These are phyloP conservation scores for Thraustochytrium striatum DNA, from an alignment of 352 stramenopile species.

Conservation along the genomic window DNA sequence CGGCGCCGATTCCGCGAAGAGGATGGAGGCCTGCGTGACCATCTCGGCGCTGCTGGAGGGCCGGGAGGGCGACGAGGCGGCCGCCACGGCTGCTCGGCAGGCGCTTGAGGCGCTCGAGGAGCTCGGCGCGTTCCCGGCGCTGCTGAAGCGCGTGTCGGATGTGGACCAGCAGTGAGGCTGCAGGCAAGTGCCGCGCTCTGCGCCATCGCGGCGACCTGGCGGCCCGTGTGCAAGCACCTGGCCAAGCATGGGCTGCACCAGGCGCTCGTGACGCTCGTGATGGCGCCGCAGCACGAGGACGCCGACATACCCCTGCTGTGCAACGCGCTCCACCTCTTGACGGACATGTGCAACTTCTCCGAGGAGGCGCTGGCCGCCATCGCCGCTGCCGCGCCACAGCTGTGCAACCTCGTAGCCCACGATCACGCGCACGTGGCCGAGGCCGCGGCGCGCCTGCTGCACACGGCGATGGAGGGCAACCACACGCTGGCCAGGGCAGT, in stretches of 20 bases:
- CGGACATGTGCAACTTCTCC: not conserved
- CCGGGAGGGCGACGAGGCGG: not conserved
- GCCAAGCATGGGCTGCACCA: too few species aligned
- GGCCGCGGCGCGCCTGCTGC: not conserved
- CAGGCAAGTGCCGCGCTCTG: not conserved
- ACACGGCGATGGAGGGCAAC: conserved; percentile 12
- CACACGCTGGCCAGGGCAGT: not conserved
- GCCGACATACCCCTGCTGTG: not conserved
- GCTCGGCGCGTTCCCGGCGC: too few species aligned
- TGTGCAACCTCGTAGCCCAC: not conserved
- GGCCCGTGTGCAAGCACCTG: not conserved
- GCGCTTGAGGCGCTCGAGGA: too few species aligned
- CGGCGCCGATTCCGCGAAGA: not conserved
- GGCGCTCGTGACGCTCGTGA: not conserved
- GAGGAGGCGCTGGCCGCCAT: not conserved
- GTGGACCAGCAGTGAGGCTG: not conserved
- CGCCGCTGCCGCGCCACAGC: not conserved
- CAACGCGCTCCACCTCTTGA: conserved; percentile 19
- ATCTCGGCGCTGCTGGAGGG: not conserved
- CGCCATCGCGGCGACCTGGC: not conserved
- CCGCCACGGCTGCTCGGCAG: not conserved
- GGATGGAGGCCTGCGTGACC: not conserved
- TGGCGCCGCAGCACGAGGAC: not conserved
- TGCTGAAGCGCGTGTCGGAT: too few species aligned
- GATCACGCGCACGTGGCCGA: not conserved